Evolutionary conservation across 495 filamentous ascomycete genomes (phyloP), one percentile per base, ranked within the genome.

Genomic region (Daldinia grandis): DNA sequence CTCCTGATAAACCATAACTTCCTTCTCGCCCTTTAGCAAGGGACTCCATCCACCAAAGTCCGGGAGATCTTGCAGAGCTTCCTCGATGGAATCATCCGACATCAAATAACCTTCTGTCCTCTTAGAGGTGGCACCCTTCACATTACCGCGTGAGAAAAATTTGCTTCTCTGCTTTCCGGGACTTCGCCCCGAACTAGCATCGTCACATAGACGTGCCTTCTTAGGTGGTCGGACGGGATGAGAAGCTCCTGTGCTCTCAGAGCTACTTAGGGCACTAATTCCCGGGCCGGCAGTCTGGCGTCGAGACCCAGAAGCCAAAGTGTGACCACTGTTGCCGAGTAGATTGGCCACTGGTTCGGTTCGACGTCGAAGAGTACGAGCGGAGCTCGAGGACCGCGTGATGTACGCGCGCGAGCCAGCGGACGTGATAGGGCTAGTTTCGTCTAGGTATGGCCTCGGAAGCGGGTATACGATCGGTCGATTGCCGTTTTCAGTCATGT

Each of bases 181-280:
- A n/a, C 64, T 31, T 62, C 66, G 27, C 30, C 63, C 51, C 17
- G 67, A 21, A 62, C 58, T 56, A 62, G 59, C 62, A 35, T 84
- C 83, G 6, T 82, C 79, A 33, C 83, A 85, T 27, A 85, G 63
- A 30, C 83, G 79, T 57, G 81, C 80, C 75, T 85, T 85, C 78
- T 85, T 85, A 60, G 81, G 76, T 59, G 83, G 83, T 58, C 82
- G 67, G 64, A 51, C 53, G 35, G 47, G 37, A 17, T 65, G 49
- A 4, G 37, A 38, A n/a, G 62, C 44, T 25, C 38, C 38, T 28
- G 27, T 9, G 30, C 37, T 69, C 15, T 73, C 59, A 59, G 72
- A 35, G 56, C 71, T 44, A 70, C 66, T 64, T 61, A 63, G 3
- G 76, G 21, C 5, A 2, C 44, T 51, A 10, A 33, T 40, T 8